These are phyloP conservation scores for Tetraselmis striata DNA, from an alignment of 139 green algal genomes.

Conservation along the genomic window DNA sequence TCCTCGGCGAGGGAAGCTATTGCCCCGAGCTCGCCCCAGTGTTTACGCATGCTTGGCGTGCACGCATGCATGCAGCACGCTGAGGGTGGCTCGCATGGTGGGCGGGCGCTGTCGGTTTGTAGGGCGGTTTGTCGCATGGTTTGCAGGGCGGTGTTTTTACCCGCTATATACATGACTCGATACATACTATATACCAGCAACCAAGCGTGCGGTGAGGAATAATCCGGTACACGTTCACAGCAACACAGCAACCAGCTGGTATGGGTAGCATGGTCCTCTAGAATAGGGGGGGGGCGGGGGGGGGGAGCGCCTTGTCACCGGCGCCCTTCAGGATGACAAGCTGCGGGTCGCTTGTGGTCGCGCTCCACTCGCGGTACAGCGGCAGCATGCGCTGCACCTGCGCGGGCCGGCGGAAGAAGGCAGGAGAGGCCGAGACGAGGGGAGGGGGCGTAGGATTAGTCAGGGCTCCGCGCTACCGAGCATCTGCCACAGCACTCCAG, in stretches of 20 bases:
- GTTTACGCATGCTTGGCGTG: too few relatives aligned
- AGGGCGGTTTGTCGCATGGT: too few relatives aligned
- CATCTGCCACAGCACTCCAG: neutral
- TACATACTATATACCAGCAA: constrained; percentile 3
- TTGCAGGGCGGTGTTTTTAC: neutral
- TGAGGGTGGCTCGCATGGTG: too few relatives aligned
- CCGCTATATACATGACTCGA: neutral
- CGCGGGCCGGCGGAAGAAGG: too few relatives aligned
- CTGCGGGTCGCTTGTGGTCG: constrained; percentile 2
- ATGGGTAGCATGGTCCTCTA: neutral
- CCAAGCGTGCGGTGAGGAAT: too few relatives aligned
- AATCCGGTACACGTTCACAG: too few relatives aligned
- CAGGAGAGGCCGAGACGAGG: constrained; percentile 6
- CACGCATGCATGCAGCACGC: too few relatives aligned
- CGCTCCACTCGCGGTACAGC: constrained; percentile 26
- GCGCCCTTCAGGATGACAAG: constrained; percentile 36
- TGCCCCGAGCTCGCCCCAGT: too few relatives aligned
- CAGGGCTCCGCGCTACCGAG: neutral
- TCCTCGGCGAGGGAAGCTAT: too few relatives aligned
- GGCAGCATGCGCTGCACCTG: constrained; percentile 17
- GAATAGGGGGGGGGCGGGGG: neutral
- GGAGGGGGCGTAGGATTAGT: neutral
- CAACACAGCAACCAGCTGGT: too few relatives aligned
- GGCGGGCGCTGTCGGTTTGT: too few relatives aligned
- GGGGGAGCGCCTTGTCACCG: constrained; percentile 39